phyloP scores from a whole-genome alignment of 2,329 filamentous ascomycete species.

The Diaporthe australafricana region DNA sequence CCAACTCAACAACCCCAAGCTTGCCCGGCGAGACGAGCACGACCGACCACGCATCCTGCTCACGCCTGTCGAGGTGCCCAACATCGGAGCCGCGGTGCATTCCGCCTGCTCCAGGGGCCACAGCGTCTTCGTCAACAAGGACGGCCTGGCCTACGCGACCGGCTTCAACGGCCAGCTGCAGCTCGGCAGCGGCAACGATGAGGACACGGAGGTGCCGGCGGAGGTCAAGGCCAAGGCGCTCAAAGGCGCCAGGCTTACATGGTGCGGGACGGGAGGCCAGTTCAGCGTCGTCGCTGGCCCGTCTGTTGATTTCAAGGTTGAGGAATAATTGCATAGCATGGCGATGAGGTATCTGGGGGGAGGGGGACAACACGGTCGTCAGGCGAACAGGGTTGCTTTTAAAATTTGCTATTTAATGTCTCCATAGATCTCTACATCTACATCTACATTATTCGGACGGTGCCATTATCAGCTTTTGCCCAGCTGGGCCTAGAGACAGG shows the following conservation, averaged over 20 bases:
- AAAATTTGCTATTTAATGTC: constrained; percentile 2
- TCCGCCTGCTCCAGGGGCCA: constrained; percentile 71
- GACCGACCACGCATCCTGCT: constrained; percentile 71
- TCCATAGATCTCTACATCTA: constrained; percentile 18
- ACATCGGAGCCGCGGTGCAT: constrained; percentile 57
- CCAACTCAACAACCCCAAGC: constrained; percentile 56
- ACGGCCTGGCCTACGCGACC: constrained; percentile 73
- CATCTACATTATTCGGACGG: constrained; percentile 13
- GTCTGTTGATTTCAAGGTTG: constrained; percentile 10
- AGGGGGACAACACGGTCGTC: neutral
- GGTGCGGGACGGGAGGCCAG: constrained; percentile 74
- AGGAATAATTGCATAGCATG: constrained; percentile 33
- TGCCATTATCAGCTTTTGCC: neutral
- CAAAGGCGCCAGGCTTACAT: constrained; percentile 62
- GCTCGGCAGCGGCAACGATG: constrained; percentile 72
- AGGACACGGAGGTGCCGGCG: constrained; percentile 71
- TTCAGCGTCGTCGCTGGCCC: constrained; percentile 50
- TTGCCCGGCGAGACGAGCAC: constrained; percentile 66
- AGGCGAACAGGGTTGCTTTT: constrained; percentile 1
- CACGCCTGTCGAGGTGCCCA: constrained; percentile 65
- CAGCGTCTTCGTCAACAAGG: constrained; percentile 69
- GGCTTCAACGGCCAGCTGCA: constrained; percentile 77
- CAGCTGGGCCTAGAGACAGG: neutral
- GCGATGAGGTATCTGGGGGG: neutral
- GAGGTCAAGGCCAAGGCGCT: constrained; percentile 65